Base-by-base conservation (phyloP, 2,329 filamentous ascomycete genomes). In the Chaetomium sp. region DNA sequence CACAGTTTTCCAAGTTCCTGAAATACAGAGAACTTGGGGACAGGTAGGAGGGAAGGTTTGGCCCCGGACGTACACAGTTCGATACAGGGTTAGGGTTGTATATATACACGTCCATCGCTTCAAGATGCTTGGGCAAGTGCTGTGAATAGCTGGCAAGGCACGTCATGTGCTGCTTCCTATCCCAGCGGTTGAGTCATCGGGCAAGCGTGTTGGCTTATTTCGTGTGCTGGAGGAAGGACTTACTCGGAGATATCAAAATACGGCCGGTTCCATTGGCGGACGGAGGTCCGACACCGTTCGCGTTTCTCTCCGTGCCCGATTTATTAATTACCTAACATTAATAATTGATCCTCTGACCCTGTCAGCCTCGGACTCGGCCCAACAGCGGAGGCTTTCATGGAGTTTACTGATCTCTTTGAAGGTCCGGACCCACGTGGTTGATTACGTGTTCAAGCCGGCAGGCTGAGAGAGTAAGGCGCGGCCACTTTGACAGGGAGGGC, bases 331-430 rank as follows among this genome's bases (percentile, higher is more conserved):
- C n/a, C n/a, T n/a, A 42, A 42, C 9, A 51, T 51, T 51, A 51
- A 49, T 49, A n/a, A 49, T 45, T 16, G 10, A 12, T 35, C 10
- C 33, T 35, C 10, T 10, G 12, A 35, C 9, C 33, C 38, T 16
- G 3, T 55, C 42, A 21, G 9, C 19, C 16, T 60, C 62, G 62
- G 57, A 60, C 51, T 57, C 62, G 62, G 62, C 9, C 6, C 19
- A 59, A 60, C 45, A 57, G n/a, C 51, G 57, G 64, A 60, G 58
- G 23, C 3, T 53, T 62, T 31, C 16, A 1, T 21, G 25, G 55
- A 29, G 7, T 45, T 16, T 29, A 29, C 6, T 29, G 6, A 6
- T 33, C 21, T 25, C 12, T 10, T 8, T 35, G 31, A 19, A 35
- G 4, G 9, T 54, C 27, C 35, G 19, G 29, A 21, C 53, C 53